Evolutionary conservation across 2,329 filamentous ascomycete genomes (phyloP).

Genomic region (Alternaria gaisen): DNA sequence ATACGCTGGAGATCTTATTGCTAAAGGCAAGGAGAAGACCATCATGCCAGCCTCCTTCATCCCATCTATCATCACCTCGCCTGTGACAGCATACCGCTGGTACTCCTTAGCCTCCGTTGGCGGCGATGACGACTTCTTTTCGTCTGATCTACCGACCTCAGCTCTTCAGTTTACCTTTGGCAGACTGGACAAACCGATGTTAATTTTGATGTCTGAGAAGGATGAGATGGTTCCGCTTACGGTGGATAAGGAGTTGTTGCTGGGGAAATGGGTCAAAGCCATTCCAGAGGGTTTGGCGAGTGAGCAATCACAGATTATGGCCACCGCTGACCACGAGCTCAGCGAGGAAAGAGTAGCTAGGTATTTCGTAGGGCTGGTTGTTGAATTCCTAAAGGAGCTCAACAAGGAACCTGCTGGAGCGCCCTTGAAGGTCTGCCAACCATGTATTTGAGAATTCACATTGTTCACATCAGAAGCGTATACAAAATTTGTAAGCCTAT

Average conservation of each 20-base stretch:
- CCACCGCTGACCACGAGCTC: conserved; percentile 2
- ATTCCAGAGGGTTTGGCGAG: not conserved
- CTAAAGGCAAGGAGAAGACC: conserved; percentile 6
- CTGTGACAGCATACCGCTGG: conserved; percentile 30
- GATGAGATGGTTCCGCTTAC: conserved; percentile 27
- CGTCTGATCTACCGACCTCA: conserved; percentile 14
- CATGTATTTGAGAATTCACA: not conserved
- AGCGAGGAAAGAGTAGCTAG: not conserved
- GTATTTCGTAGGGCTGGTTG: not conserved
- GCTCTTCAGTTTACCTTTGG: conserved; percentile 2
- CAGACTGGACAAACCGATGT: conserved; percentile 16
- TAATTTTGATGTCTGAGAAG: conserved; percentile 21
- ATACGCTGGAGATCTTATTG: conserved; percentile 17
- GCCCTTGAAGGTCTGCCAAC: not conserved
- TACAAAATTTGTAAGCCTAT: not conserved
- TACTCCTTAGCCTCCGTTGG: conserved; percentile 21
- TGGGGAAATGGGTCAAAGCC: not conserved
- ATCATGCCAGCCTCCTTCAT: conserved; percentile 19
- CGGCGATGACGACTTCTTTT: conserved; percentile 33
- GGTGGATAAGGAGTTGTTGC: conserved; percentile 19
- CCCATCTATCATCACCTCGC: conserved; percentile 21
- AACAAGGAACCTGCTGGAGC: not conserved
- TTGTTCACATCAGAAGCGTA: not conserved
- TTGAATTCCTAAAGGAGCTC: not conserved
- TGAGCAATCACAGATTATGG: not conserved